Evolutionary conservation across 164 flowering plant species (phyloP).

Genomic region (grape (Vitis vinifera)): DNA sequence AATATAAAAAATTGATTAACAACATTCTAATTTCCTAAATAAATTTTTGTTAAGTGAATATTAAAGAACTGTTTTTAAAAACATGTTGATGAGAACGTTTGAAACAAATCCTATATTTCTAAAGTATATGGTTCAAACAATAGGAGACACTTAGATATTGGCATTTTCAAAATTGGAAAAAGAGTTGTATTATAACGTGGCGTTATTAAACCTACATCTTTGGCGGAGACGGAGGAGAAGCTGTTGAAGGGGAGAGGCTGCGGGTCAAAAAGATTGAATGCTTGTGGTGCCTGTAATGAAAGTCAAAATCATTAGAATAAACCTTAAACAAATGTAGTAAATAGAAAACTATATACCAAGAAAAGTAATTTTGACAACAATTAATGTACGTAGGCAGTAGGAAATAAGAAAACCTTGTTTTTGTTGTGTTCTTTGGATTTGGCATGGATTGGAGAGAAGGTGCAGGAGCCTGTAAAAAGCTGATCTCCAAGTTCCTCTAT

Average conservation of each 20-base stretch:
- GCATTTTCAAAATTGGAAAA: not conserved
- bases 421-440: constrained; percentile 38
- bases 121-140: not conserved
- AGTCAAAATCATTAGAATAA: too few relatives aligned
- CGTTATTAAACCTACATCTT: not conserved
- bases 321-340: too few relatives aligned
- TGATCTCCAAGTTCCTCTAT: constrained; percentile 77
- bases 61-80: too few relatives aligned
- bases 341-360: too few relatives aligned
- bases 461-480: constrained; percentile 65
- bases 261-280: not conserved
- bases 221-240: not conserved
- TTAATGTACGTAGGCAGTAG: not conserved
- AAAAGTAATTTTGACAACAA: not conserved
- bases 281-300: constrained; percentile 28
- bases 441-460: constrained; percentile 31
- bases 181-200: not conserved
- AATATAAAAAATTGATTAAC: too few relatives aligned
- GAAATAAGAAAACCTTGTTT: constrained; percentile 35
- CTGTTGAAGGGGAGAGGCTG: constrained; percentile 2
- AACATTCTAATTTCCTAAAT: too few relatives aligned
- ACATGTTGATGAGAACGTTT: too few relatives aligned
- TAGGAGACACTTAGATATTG: not conserved
- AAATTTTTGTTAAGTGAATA: too few relatives aligned
- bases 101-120: too few relatives aligned